A percentile compares a stretch with the other conserved stretches of the same genome.
These are phyloP conservation scores for Vigna radiata DNA, from an alignment of 306 rosid species.

Conservation along the genomic window DNA sequence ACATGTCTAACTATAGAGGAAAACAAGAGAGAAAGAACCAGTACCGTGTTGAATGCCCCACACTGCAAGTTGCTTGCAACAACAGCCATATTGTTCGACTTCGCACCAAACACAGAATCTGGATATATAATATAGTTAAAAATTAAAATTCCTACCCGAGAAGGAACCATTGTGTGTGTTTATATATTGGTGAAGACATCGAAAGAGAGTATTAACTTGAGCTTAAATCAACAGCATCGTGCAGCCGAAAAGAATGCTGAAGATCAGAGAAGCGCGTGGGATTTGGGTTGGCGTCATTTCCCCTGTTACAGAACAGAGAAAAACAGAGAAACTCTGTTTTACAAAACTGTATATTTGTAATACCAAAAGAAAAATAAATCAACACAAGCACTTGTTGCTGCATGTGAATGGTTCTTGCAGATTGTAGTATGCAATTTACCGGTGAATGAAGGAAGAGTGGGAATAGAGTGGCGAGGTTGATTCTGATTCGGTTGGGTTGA, in stretches of 20 bases:
- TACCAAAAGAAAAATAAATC: background rate
- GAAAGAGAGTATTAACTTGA: slow-evolving; percentile 59
- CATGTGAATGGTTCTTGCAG: slow-evolving; percentile 8
- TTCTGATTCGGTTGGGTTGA: slow-evolving; percentile 56
- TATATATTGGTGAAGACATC: background rate
- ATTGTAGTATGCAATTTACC: slow-evolving; percentile 42
- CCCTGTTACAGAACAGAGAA: slow-evolving; percentile 66
- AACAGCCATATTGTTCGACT: slow-evolving; percentile 60
- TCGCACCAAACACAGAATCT: slow-evolving; percentile 72
- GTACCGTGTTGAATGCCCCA: slow-evolving; percentile 65
- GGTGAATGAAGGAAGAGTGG: slow-evolving; percentile 61
- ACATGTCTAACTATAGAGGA: background rate
- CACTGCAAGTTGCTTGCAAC: slow-evolving; percentile 62
- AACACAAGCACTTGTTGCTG: background rate
- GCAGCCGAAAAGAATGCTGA: slow-evolving; percentile 70
- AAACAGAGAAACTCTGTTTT: slow-evolving; percentile 46
- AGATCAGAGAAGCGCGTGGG: slow-evolving; percentile 71
- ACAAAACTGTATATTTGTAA: background rate
- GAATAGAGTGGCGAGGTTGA: slow-evolving; percentile 58
- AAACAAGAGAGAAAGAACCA: slow-evolving; percentile 15
- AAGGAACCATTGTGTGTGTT: background rate
- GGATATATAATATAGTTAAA: slow-evolving; percentile 25
- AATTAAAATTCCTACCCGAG: background rate
- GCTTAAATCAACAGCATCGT: slow-evolving; percentile 82
- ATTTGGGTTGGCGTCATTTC: slow-evolving; percentile 55